Base-by-base conservation (phyloP, 2,329 filamentous ascomycete genomes). In the Hymenoscyphus albidus region DNA sequence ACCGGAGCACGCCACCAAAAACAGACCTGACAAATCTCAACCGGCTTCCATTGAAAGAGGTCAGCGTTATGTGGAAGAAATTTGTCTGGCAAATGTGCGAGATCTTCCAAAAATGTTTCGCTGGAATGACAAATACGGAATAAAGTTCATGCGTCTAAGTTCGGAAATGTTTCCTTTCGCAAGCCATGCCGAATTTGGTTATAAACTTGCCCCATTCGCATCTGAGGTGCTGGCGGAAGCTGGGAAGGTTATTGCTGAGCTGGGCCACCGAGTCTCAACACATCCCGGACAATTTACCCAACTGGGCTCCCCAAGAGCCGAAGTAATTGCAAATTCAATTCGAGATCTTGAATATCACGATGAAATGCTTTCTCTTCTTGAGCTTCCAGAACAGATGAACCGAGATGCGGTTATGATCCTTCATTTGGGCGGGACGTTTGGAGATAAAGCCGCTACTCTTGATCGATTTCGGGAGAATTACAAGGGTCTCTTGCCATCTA, bases 121-220 rank as follows among this genome's bases (percentile, higher is more conserved):
- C 1, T 98, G 94, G 94, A 97, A 98, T 73, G 89, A 96, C 69
- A 90, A 87, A 70, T 97, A 94, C 69, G 88, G 89, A 48, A 98
- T 98, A 77, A 93, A 88, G 70, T 97, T 98, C 76, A 86, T 98
- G 85, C 86, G 94, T 1, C 81, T 98, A 22, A 96, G 92, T 70
- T 96, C 92, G 62, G 94, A 97, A 71, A 97, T 97, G 91, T 98
- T 98, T 69, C 94, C 94, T 0, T 97, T 97, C 75, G 94, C 94
- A 1, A 96, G 91, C 69, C 94, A 98, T 73, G 83, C 85, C 31
- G 89, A 92, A 67, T 89, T 96, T 69, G 94, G 93, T 0, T 98
- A 98, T 76, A 89, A 86, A 70, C 82, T 98, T 13, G 88, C 87
- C 0, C 89, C 91, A 0, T 97, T 97, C 75, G 94, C 93, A 0